Percentiles rank a stretch among this genome's conserved stretches.
phyloP scores from a whole-genome alignment of 495 filamentous ascomycete genomes.

The Cryomyces minteri region DNA sequence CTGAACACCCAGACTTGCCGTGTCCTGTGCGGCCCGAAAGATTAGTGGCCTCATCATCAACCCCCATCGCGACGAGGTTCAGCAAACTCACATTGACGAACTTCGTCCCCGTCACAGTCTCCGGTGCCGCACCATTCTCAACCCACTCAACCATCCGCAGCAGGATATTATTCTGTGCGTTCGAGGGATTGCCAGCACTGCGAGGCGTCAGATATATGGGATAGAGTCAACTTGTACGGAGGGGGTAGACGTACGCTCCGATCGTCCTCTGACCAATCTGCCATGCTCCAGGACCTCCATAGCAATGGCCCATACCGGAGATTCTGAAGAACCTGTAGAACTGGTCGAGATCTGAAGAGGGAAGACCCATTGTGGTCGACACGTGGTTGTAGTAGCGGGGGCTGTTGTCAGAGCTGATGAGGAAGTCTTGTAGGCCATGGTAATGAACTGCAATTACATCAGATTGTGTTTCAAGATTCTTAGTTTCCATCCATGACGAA shows the following conservation, averaged over 20 bases:
- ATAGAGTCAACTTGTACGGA: neutral
- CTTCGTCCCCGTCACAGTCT: constrained; percentile 15
- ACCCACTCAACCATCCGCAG: constrained; percentile 34
- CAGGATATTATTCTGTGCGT: constrained; percentile 26
- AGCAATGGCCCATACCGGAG: constrained; percentile 35
- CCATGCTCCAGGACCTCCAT: constrained; percentile 31
- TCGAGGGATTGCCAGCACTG: constrained; percentile 23
- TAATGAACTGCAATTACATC: constrained; percentile 6
- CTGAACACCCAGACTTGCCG: constrained; percentile 14
- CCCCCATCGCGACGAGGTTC: no score
- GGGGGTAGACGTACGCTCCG: neutral
- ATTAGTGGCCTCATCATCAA: no score
- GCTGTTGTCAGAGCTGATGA: constrained; percentile 12
- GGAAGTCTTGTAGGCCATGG: constrained; percentile 13
- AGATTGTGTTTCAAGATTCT: no score
- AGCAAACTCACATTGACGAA: neutral
- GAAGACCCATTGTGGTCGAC: constrained; percentile 23
- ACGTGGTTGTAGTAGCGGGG: constrained; percentile 22
- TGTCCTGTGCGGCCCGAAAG: constrained; percentile 6
- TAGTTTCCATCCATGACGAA: no score
- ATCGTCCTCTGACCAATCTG: constrained; percentile 22
- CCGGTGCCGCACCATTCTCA: constrained; percentile 20
- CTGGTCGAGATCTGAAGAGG: constrained; percentile 26
- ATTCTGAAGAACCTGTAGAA: constrained; percentile 45
- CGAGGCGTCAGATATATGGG: constrained; percentile 4